Percentiles rank a stretch among this genome's conserved stretches.
Conservation (phyloP, 2,329 filamentous ascomycete genomes). For the Emericellopsis cladophorae region DNA sequence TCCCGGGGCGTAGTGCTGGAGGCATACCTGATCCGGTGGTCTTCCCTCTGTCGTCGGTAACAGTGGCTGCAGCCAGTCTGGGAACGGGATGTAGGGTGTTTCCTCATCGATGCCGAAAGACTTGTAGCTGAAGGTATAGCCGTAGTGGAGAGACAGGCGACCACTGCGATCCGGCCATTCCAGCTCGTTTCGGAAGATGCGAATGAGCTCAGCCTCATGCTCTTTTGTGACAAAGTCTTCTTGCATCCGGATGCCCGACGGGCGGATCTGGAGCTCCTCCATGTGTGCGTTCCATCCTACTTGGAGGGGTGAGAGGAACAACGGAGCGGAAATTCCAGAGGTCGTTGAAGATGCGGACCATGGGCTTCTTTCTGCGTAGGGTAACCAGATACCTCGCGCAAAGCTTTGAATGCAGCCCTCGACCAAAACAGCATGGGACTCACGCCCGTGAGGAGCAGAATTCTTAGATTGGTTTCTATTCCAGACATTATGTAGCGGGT, state of each 20-base stretch:
- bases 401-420: too few species aligned
- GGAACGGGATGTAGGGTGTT: constrained; percentile 35
- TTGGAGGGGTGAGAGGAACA: too few species aligned
- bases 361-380: too few species aligned
- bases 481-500: too few species aligned
- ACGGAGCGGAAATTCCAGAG: too few species aligned
- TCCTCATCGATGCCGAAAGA: constrained; percentile 40
- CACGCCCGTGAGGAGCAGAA: too few species aligned
- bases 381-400: too few species aligned
- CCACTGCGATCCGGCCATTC: constrained; percentile 32
- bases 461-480: too few species aligned
- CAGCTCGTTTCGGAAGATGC: constrained; percentile 26
- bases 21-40: constrained; percentile 42
- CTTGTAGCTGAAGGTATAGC: constrained; percentile 45
- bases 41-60: constrained; percentile 28
- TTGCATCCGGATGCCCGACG: constrained; percentile 28
- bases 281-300: constrained; percentile 5
- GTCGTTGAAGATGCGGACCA: too few species aligned
- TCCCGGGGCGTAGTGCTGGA: constrained; percentile 48
- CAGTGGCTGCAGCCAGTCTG: constrained; percentile 34
- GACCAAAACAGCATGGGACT: too few species aligned
- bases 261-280: constrained; percentile 12
- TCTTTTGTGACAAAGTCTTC: constrained; percentile 30
- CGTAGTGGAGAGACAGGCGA: constrained; percentile 39
- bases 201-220: constrained; percentile 20